Percentiles rank a stretch among this genome's conserved stretches.
Conservation (phyloP, 78 protist genomes). For the Blattamonas nauphoetae region DNA sequence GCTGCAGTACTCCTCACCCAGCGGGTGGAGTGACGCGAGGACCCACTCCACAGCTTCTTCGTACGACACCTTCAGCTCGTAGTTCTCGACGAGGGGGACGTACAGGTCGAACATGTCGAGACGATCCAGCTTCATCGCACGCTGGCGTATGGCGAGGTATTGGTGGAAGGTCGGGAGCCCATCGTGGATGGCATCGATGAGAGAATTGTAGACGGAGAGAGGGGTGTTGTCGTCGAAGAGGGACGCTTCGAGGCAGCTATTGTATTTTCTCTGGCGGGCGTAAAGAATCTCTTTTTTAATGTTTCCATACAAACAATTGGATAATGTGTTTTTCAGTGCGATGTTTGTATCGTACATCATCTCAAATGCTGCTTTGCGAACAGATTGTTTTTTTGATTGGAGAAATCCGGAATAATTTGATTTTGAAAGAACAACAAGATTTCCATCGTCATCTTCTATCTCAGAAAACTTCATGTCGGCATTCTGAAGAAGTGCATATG, state of each 20-base stretch:
- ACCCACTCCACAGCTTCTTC: conserved; percentile 10
- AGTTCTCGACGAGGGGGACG: neutral
- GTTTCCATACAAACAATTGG: neutral
- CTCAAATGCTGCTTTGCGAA: neutral
- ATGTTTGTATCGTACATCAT: neutral
- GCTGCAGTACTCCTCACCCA: neutral
- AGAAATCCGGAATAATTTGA: neutral
- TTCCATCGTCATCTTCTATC: neutral
- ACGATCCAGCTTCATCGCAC: neutral
- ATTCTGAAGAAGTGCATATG: neutral
- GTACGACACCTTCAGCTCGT: neutral
- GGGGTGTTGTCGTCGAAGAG: neutral
- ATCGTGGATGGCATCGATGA: neutral
- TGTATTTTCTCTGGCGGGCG: neutral
- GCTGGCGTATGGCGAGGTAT: conserved; percentile 4
- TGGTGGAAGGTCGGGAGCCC: neutral
- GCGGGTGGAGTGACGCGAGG: neutral
- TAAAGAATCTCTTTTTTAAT: neutral
- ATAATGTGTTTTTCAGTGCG: neutral
- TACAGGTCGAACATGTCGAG: conserved; percentile 10
- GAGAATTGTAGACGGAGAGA: neutral
- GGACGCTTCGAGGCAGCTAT: neutral
- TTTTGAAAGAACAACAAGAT: neutral
- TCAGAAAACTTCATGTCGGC: neutral
- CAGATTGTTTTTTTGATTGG: neutral